Evolutionary conservation across 2,329 filamentous ascomycete species (phyloP).

Genomic region (Periconia digitata): DNA sequence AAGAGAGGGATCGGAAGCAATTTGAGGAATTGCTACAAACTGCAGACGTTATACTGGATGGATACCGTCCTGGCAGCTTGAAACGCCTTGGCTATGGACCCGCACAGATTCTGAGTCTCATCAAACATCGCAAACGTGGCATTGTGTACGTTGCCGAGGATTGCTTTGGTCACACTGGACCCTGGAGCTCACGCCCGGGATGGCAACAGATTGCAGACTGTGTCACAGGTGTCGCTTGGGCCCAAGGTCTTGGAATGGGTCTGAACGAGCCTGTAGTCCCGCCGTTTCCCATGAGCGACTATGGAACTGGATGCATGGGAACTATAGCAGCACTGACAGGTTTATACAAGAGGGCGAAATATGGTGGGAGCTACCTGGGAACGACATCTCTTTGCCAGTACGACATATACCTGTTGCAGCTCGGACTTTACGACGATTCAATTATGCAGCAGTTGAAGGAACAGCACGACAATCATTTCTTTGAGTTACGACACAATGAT

Average conservation of each 20-base stretch:
- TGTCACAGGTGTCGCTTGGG: slow-evolving; percentile 62
- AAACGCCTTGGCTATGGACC: slow-evolving; percentile 65
- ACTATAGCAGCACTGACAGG: slow-evolving; percentile 67
- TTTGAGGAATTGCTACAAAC: slow-evolving; percentile 64
- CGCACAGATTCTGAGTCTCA: slow-evolving; percentile 55
- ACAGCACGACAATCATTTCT: slow-evolving; percentile 56
- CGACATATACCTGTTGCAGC: slow-evolving; percentile 64
- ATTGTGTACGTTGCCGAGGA: slow-evolving; percentile 71
- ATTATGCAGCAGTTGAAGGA: slow-evolving; percentile 57
- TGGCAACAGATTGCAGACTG: slow-evolving; percentile 75
- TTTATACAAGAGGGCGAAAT: slow-evolving; percentile 62
- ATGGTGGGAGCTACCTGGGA: slow-evolving; percentile 68
- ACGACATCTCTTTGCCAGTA: slow-evolving; percentile 68
- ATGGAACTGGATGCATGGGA: slow-evolving; percentile 72
- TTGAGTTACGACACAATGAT: slow-evolving; percentile 60
- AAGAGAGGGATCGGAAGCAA: slow-evolving; percentile 51
- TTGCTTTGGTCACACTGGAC: slow-evolving; percentile 67
- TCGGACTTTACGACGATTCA: slow-evolving; percentile 58
- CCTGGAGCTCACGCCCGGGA: slow-evolving; percentile 65
- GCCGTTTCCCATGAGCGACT: slow-evolving; percentile 62
- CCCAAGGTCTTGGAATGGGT: slow-evolving; percentile 64
- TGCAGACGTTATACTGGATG: slow-evolving; percentile 68
- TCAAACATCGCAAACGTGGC: slow-evolving; percentile 59
- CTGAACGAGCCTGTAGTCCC: slow-evolving; percentile 66
- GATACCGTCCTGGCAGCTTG: slow-evolving; percentile 68